These are phyloP conservation scores for Alliaria petiolata DNA, from an alignment of 345 rosid genomes.

Conservation along the genomic window DNA sequence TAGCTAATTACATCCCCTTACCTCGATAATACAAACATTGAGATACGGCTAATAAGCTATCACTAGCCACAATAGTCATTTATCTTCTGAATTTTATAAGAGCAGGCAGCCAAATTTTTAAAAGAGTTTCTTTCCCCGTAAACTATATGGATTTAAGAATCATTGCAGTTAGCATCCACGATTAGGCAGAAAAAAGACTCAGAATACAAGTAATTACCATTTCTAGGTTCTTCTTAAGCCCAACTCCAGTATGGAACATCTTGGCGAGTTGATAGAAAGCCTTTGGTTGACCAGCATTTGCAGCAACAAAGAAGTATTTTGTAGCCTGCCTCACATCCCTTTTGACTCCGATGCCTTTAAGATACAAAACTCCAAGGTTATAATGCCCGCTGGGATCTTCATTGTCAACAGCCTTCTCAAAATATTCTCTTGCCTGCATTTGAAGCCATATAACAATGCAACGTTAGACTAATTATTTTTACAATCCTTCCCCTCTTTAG, in stretches of 20 bases:
- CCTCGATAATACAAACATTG: neutral
- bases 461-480: neutral
- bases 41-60: neutral
- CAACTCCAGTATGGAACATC: constrained; percentile 97
- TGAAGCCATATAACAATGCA: constrained; percentile 1
- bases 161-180: neutral
- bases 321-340: constrained; percentile 83
- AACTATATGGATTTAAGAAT: neutral
- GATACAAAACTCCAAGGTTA: constrained; percentile 91
- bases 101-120: neutral
- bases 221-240: constrained; percentile 71
- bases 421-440: constrained; percentile 86
- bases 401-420: constrained; percentile 82
- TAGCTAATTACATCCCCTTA: neutral
- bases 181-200: neutral
- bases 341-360: constrained; percentile 85
- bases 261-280: constrained; percentile 97
- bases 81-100: neutral
- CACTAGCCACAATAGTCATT: neutral
- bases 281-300: constrained; percentile 94
- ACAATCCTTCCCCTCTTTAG: neutral
- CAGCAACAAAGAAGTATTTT: constrained; percentile 69
- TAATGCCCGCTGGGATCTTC: constrained; percentile 87
- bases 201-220: constrained; percentile 49
- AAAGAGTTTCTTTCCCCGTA: neutral